phyloP scores from a whole-genome alignment of 1,284 basidiomycete species.

The Microbotryum violaceum region DNA sequence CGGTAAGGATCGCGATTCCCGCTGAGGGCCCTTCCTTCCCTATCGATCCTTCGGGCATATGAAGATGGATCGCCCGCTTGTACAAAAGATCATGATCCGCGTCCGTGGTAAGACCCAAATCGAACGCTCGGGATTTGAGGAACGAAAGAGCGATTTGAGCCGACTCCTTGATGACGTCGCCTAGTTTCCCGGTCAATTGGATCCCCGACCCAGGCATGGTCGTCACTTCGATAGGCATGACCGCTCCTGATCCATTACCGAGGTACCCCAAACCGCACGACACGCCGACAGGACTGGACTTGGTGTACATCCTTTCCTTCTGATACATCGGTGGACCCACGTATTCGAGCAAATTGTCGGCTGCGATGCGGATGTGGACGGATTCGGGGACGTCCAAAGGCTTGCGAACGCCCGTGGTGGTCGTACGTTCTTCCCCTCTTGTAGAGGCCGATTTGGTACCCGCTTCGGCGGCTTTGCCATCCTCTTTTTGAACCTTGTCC shows the following conservation, averaged over 20 bases:
- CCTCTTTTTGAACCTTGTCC: conserved; percentile 28
- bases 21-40: conserved; percentile 97
- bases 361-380: conserved; percentile 72
- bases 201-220: conserved; percentile 89
- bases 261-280: conserved; percentile 90
- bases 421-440: conserved; percentile 42
- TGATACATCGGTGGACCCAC: conserved; percentile 93
- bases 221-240: conserved; percentile 94
- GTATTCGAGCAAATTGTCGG: conserved; percentile 87
- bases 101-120: conserved; percentile 72
- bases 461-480: conserved; percentile 24
- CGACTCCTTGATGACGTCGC: conserved; percentile 93
- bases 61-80: conserved; percentile 79
- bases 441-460: conserved; percentile 37
- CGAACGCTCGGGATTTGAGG: conserved; percentile 83
- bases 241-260: conserved; percentile 89
- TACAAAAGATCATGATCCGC: conserved; percentile 59
- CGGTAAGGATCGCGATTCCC: conserved; percentile 83
- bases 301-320: conserved; percentile 83
- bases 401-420: conserved; percentile 40
- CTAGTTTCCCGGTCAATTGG: conserved; percentile 91
- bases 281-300: conserved; percentile 78
- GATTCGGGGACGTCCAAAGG: conserved; percentile 73
- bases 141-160: conserved; percentile 90
- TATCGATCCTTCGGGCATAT: conserved; percentile 94